Conservation (phyloP, 805 yeast species). For the Phaffomyces thermotolerans region DNA sequence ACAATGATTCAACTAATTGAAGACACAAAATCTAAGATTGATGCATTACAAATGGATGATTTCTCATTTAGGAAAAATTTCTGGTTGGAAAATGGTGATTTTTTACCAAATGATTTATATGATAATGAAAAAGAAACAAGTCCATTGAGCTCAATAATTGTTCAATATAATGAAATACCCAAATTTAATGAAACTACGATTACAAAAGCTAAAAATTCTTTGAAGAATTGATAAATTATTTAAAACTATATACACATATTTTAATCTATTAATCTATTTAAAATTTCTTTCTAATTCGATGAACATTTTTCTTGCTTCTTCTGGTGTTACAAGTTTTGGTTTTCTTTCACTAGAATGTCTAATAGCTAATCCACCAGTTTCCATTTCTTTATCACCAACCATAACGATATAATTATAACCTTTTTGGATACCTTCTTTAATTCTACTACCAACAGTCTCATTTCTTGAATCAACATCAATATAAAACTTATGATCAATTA, state of each 20-base stretch:
- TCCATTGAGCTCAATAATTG: not conserved
- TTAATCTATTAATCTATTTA: constrained; percentile 16
- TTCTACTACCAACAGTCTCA: constrained; percentile 74
- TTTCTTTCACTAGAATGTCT: constrained; percentile 48
- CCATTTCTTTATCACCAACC: constrained; percentile 81
- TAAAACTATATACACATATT: not conserved
- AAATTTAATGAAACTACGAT: constrained; percentile 15
- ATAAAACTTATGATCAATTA: constrained; percentile 54
- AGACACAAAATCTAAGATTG: constrained; percentile 35
- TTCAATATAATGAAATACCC: constrained; percentile 19
- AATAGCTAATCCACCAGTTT: constrained; percentile 50
- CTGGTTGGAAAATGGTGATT: constrained; percentile 42
- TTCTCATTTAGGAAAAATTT: constrained; percentile 35
- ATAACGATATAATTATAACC: constrained; percentile 78
- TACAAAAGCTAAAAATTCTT: not conserved
- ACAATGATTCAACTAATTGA: constrained; percentile 34
- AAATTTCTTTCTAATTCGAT: constrained; percentile 43
- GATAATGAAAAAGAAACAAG: constrained; percentile 31
- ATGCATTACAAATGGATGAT: constrained; percentile 37
- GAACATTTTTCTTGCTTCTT: constrained; percentile 49
- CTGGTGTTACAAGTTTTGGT: constrained; percentile 35
- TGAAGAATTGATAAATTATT: not conserved
- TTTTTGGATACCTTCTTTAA: constrained; percentile 67
- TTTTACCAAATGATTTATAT: constrained; percentile 49
- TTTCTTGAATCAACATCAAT: constrained; percentile 71